These are phyloP conservation scores for Hemisphaericaspora nanyangensis DNA, from an alignment of 805 yeast genomes.

Conservation along the genomic window DNA sequence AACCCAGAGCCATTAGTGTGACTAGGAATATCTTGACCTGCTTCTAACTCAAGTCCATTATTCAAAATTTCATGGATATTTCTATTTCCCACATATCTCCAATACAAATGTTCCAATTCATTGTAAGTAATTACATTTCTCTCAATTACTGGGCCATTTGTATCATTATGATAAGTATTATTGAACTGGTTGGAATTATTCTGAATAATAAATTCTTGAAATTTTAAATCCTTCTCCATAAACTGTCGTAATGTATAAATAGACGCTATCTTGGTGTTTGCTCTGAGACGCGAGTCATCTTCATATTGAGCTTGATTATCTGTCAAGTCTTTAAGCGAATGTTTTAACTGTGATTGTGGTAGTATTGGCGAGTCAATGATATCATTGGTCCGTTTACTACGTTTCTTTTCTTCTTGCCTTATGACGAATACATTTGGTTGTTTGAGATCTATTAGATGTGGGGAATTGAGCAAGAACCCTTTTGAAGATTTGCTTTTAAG, in stretches of 20 bases:
- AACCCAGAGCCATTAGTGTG: constrained; percentile 36
- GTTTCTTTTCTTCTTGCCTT: constrained; percentile 10
- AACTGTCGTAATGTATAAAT: constrained; percentile 54
- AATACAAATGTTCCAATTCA: constrained; percentile 40
- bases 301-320: constrained; percentile 10
- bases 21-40: constrained; percentile 23
- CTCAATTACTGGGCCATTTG: constrained; percentile 8
- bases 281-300: constrained; percentile 15
- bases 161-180: not conserved
- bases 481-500: constrained; percentile 43
- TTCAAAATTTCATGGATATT: constrained; percentile 5
- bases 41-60: constrained; percentile 27
- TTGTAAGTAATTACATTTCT: constrained; percentile 13
- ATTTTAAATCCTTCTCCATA: constrained; percentile 50
- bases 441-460: constrained; percentile 43
- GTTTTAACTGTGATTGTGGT: constrained; percentile 16
- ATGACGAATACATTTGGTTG: constrained; percentile 15
- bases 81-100: constrained; percentile 33
- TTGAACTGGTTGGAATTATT: constrained; percentile 11
- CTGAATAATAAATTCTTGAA: constrained; percentile 29
- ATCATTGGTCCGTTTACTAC: constrained; percentile 7
- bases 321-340: constrained; percentile 10
- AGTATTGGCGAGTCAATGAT: constrained; percentile 13
- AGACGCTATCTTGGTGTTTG: constrained; percentile 37
- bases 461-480: constrained; percentile 50